Base-by-base conservation (phyloP, 1,284 basidiomycete genomes). In the Cryptococcus amylolentus region DNA sequence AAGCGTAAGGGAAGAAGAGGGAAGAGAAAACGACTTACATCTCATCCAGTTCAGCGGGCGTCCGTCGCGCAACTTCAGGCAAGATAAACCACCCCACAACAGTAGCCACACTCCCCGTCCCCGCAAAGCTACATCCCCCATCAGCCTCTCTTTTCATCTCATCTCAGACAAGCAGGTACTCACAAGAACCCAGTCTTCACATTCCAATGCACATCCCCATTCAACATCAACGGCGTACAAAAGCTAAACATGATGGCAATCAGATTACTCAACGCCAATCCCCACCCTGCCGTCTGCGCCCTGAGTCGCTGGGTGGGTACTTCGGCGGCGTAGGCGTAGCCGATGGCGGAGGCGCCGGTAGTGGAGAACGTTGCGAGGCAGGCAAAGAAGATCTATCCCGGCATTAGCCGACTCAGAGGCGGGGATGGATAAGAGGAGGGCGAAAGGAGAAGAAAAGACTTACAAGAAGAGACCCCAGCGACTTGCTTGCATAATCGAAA, bases 21-120 rank as follows among this genome's bases (percentile, higher is more conserved):
- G 7, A 28, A n/a, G 13, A 14, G 27, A 3, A 12, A 10, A 6
- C 16, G 45, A 54, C 60, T 51, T 28, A 60, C 56, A 65, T 50
- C 44, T 67, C 65, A 42, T 67, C 60, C 35, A 67, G 62, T 46
- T 67, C 65, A 20, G 65, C 65, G 0, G 65, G 62, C 2, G 63
- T 59, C n/a, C 66, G 48, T 31, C 59, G 23, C 12, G 65, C 61
- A 23, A 63, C 52, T 43, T 69, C 67, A 43, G 67, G 67, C 5
- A 69, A 38, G 35, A 69, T 63, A 51, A 67, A 66, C 60, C 61
- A 69, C 13, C 58, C 67, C 5, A 69, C 51, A 39, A 59, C 52
- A 28, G 49, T 55, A 8, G 58, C 58, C 40, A 67, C 44, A 0
- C 57, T 40, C 8, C 67, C 67, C 2, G 64, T 65, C 9, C 57